Evolutionary conservation across 2,329 filamentous ascomycete genomes (phyloP).

Genomic region (Colletotrichum aenigma): DNA sequence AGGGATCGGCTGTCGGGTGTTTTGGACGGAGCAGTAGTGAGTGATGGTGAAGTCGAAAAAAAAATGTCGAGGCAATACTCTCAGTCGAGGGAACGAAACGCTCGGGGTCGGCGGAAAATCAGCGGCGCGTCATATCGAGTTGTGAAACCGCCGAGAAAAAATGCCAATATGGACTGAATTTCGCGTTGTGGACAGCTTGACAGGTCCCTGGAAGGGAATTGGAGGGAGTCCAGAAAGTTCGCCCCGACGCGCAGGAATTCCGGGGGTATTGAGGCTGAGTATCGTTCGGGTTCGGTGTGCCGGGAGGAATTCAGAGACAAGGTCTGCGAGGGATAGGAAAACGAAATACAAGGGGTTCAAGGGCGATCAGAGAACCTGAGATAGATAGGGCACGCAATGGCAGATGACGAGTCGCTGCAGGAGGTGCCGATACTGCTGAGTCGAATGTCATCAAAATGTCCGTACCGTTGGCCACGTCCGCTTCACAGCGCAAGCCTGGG

Average conservation of each 20-base stretch:
- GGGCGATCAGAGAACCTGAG: background rate
- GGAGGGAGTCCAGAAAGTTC: background rate
- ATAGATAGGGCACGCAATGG: background rate
- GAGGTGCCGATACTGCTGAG: background rate
- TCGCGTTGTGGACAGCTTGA: background rate
- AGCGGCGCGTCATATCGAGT: constrained; percentile 1
- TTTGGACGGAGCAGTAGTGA: background rate
- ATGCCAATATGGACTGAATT: background rate
- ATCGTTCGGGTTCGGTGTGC: background rate
- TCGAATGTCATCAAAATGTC: background rate
- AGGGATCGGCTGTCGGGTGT: background rate
- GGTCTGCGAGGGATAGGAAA: background rate
- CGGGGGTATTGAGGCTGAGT: background rate
- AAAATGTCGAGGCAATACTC: background rate
- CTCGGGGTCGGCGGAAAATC: background rate
- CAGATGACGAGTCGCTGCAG: background rate
- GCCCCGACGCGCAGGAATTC: background rate
- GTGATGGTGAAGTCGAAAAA: background rate
- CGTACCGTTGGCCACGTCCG: background rate
- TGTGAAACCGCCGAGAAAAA: constrained; percentile 13
- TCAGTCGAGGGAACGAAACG: background rate
- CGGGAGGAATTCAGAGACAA: background rate
- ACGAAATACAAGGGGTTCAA: background rate
- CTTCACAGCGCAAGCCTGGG: background rate
- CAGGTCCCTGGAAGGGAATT: background rate